A percentile compares a stretch with the other conserved stretches of the same genome.
phyloP scores from a whole-genome alignment of 306 rosid species.

The Quercus glauca region DNA sequence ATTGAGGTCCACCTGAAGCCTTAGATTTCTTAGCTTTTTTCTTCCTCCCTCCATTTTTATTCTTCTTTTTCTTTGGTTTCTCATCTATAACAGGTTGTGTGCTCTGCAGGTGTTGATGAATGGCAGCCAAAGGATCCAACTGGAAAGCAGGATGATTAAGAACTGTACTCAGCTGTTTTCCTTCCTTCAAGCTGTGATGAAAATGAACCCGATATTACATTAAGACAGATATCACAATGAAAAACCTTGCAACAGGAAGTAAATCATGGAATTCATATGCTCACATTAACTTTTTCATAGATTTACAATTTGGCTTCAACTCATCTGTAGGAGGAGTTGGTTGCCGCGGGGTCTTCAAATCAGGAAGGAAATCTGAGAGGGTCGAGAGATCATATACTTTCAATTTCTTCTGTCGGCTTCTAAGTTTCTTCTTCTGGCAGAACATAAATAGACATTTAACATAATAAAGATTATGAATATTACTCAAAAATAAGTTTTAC shows the following conservation, averaged over 20 bases:
- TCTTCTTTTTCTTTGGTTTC: constrained; percentile 51
- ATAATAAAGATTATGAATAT: neutral
- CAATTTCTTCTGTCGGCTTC: constrained; percentile 65
- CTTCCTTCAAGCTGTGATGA: constrained; percentile 76
- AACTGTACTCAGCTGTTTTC: constrained; percentile 42
- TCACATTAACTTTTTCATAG: constrained; percentile 63
- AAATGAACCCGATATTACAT: constrained; percentile 15
- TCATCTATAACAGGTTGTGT: constrained; percentile 59
- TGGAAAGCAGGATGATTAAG: constrained; percentile 55
- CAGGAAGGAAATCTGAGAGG: constrained; percentile 65
- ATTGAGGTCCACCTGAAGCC: constrained; percentile 36
- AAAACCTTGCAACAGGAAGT: constrained; percentile 14
- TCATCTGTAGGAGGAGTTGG: constrained; percentile 22
- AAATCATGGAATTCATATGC: constrained; percentile 22
- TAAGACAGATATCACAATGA: neutral
- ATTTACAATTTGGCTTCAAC: constrained; percentile 55
- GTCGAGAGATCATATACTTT: constrained; percentile 70
- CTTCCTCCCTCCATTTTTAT: constrained; percentile 65
- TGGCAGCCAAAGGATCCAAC: constrained; percentile 55
- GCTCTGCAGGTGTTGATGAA: constrained; percentile 50
- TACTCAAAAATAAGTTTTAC: neutral
- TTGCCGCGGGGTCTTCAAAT: constrained; percentile 34
- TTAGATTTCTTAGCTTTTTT: constrained; percentile 49
- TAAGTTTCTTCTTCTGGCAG: constrained; percentile 38
- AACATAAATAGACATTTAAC: neutral